Conservation (phyloP, 73 alveolate genomes). For the Paramecium pentaurelia region DNA sequence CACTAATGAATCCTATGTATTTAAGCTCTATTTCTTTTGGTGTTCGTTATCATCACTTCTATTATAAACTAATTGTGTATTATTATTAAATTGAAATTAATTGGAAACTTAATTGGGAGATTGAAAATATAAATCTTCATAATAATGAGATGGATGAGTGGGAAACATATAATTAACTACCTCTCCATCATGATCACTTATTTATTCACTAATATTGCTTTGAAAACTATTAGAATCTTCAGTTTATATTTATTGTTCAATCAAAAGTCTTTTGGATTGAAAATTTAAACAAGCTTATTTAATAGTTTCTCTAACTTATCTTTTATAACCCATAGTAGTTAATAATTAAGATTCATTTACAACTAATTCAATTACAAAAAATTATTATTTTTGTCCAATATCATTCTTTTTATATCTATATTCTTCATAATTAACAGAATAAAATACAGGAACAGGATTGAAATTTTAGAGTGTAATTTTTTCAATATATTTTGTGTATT, state of each 20-base stretch:
- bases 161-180: not conserved
- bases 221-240: not conserved
- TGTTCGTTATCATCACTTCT: not conserved
- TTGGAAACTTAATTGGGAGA: not conserved
- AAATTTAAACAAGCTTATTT: not conserved
- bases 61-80: not conserved
- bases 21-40: not conserved
- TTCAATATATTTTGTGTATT: not conserved
- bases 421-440: slow-evolving; percentile 36
- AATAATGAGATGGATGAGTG: not conserved
- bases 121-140: not conserved
- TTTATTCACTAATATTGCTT: slow-evolving; percentile 9
- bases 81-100: not conserved
- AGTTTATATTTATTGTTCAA: not conserved
- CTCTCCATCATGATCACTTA: slow-evolving; percentile 3
- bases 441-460: not conserved
- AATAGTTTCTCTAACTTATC: slow-evolving; percentile 13
- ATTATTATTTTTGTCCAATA: not conserved
- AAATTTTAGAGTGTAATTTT: slow-evolving; percentile 12
- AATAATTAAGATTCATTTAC: not conserved
- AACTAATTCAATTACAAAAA: not conserved
- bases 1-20: not conserved
- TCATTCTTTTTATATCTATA: slow-evolving; percentile 17
- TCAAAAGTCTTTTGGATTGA: not conserved
- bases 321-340: not conserved